A percentile compares a stretch with the other conserved stretches of the same genome.
Conservation (phyloP, 108 stramenopile genomes). For the Nannochloropsis oceanica region DNA sequence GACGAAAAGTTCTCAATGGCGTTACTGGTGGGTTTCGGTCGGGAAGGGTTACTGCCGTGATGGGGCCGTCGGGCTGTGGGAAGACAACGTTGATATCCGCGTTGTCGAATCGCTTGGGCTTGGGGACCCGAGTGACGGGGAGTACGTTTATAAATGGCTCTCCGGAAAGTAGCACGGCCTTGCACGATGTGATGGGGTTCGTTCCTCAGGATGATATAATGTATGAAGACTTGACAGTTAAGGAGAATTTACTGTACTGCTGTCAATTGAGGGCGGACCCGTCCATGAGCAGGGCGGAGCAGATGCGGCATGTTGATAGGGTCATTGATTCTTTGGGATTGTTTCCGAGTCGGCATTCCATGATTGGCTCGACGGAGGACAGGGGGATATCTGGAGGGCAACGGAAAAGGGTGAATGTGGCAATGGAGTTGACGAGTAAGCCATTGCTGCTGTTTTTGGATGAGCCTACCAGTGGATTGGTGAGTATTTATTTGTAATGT, state of each 20-base stretch:
- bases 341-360: not conserved
- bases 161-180: not conserved
- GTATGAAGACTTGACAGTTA: slow-evolving; percentile 8
- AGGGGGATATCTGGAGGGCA: slow-evolving; percentile 54
- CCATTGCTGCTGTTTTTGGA: slow-evolving; percentile 51
- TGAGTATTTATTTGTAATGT: not conserved
- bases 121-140: not conserved
- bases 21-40: not conserved
- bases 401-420: slow-evolving; percentile 55
- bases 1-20: not conserved
- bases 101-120: not conserved
- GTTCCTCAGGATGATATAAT: slow-evolving; percentile 8
- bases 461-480: slow-evolving; percentile 53
- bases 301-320: not conserved
- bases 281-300: not conserved
- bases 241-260: not conserved
- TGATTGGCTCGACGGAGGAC: not conserved
- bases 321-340: not conserved
- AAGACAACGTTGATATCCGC: not conserved
- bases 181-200: slow-evolving; percentile 1
- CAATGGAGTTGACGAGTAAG: slow-evolving; percentile 53
- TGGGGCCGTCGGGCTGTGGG: not conserved
- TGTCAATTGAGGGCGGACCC: not conserved
- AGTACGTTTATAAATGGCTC: not conserved
- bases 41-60: not conserved